phyloP scores from a whole-genome alignment of 176 grass and related monocot species.

The Zoysia pacifica region DNA sequence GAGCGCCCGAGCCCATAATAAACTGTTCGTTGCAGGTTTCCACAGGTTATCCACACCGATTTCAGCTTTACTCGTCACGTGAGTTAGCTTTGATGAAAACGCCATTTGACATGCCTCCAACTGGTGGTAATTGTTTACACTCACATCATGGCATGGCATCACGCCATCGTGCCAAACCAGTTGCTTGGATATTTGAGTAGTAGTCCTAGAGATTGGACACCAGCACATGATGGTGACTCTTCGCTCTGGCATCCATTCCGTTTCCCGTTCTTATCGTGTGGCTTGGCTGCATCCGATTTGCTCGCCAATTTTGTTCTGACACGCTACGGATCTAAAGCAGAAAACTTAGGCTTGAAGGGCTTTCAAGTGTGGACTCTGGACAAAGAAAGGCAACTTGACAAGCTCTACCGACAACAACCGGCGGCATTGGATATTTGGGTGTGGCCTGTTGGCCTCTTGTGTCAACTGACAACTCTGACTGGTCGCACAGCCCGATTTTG shows the following conservation, averaged over 20 bases:
- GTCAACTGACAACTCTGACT: no score
- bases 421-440: no score
- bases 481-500: no score
- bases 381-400: neutral
- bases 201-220: neutral
- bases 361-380: no score
- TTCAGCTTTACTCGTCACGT: neutral
- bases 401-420: neutral
- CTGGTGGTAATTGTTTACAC: no score
- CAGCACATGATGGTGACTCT: neutral
- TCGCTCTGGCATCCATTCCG: neutral
- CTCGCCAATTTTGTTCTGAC: neutral
- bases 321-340: neutral
- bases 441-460: no score
- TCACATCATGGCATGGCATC: neutral
- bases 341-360: neutral
- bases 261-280: neutral
- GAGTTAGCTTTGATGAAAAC: neutral
- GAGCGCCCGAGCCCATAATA: neutral
- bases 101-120: no score
- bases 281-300: neutral
- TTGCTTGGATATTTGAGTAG: no score
- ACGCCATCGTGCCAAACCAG: neutral
- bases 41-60: neutral
- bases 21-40: neutral